Base-by-base conservation (phyloP, 257 asterid genomes). In the Dorcoceras hygrometricum region DNA sequence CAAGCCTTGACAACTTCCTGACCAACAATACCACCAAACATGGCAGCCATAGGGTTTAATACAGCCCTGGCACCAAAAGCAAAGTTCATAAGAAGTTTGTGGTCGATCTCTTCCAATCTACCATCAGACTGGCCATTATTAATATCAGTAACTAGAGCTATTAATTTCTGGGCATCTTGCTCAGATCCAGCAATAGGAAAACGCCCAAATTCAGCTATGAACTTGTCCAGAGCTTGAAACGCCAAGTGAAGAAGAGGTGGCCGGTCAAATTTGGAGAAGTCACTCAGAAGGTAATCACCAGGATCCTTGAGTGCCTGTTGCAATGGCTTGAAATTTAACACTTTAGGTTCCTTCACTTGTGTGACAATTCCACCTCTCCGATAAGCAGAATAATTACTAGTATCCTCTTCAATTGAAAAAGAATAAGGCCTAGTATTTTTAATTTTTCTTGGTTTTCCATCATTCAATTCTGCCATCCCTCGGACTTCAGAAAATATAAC, bases 1-100 rank as follows among this genome's bases (percentile, higher is more conserved):
- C 87, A 82, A 39, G 84, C 87, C 75, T 82, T 82, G n/a, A 82
- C 80, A 65, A 82, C 87, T 63, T 82, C 87, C 59, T 82, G 87
- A 12, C 87, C 87, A 36, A 82, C 84, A 39, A 82, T 78, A 66
- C 87, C 87, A 65, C 87, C 87, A 71, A 82, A 82, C 84, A 82
- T 82, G 71, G 87, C 84, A 71, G 87, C 84, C 87, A 82, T 82
- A 36, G 87, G 87, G 53, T 79, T 82, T 23, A 82, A 62, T 31
- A 78, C 84, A 24, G 87, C 87, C 67, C 80, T 57, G 12, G 84
- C 75, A 68, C 87, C 87, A 31, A 67, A 79, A 20, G 87, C 78
- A 62, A 82, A 82, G 25, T 29, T 39, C 48, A 73, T 50, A n/a
- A 82, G 78, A 68, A 82, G 82, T n/a, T 78, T 75, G 23, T 57